Evolutionary conservation across 2,329 filamentous ascomycete genomes (phyloP).

Genomic region (Ophiostoma quercus): DNA sequence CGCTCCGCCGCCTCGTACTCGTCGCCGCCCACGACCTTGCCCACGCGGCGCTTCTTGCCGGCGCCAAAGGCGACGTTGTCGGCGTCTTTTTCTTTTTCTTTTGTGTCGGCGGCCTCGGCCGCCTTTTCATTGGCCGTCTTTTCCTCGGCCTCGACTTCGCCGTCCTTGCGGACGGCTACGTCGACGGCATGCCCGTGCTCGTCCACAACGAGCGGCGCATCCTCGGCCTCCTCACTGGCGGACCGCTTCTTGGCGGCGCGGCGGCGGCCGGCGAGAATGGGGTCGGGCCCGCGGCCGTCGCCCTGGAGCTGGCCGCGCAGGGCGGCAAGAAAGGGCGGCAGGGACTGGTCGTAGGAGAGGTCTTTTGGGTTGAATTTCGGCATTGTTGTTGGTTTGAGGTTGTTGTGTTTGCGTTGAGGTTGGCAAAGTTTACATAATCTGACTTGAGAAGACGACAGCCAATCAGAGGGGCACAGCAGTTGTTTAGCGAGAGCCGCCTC

Average conservation of each 20-base stretch:
- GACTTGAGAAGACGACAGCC: neutral
- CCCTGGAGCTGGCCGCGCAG: slow-evolving; percentile 48
- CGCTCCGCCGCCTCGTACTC: slow-evolving; percentile 20
- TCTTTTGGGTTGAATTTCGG: slow-evolving; percentile 65
- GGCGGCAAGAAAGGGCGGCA: slow-evolving; percentile 57
- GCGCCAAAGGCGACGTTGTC: slow-evolving; percentile 9
- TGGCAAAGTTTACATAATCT: neutral
- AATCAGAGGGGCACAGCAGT: neutral
- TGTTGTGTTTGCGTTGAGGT: neutral
- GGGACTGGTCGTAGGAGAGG: slow-evolving; percentile 57
- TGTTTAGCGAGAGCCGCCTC: neutral
- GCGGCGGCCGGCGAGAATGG: slow-evolving; percentile 46
- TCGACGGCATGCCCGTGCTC: slow-evolving; percentile 61
- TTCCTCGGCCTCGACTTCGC: slow-evolving; percentile 9
- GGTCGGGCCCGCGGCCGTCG: slow-evolving; percentile 48
- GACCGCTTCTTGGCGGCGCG: slow-evolving; percentile 51
- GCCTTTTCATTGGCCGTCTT: no score
- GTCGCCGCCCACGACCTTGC: slow-evolving; percentile 27
- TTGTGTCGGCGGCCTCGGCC: slow-evolving; percentile 24
- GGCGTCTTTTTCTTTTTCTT: slow-evolving; percentile 26
- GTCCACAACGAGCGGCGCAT: slow-evolving; percentile 69
- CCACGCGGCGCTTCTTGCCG: slow-evolving; percentile 13
- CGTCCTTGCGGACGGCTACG: slow-evolving; percentile 25
- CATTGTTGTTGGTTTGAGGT: slow-evolving; percentile 14
- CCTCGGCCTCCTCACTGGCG: slow-evolving; percentile 66